Conservation (phyloP, 495 filamentous ascomycete species). For the Penicillium longicatenatum region DNA sequence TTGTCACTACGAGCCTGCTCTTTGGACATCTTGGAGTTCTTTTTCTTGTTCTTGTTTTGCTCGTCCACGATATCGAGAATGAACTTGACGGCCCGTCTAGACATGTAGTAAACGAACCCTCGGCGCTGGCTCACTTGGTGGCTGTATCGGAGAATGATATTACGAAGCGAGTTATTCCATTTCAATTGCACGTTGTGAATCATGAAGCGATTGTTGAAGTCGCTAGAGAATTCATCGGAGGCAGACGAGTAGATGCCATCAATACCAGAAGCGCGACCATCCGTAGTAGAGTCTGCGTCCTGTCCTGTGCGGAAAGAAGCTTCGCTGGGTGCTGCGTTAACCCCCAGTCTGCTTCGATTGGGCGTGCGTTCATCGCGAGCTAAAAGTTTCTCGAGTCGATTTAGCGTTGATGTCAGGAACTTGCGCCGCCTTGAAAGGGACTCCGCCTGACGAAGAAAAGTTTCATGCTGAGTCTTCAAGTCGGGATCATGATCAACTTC, state of each 20-base stretch:
- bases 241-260: conserved; percentile 44
- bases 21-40: conserved; percentile 36
- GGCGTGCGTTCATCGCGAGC: conserved; percentile 37
- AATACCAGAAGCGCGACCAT: conserved; percentile 42
- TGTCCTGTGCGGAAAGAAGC: conserved; percentile 43
- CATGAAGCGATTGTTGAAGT: conserved; percentile 98
- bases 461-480: conserved; percentile 62
- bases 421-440: conserved; percentile 71
- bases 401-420: conserved; percentile 76
- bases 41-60: conserved; percentile 68
- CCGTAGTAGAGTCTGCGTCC: conserved; percentile 49
- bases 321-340: conserved; percentile 45
- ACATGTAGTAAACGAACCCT: conserved; percentile 98
- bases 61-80: conserved; percentile 97
- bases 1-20: conserved; percentile 38
- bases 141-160: conserved; percentile 95
- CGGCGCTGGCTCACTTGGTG: conserved; percentile 96
- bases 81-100: conserved; percentile 93
- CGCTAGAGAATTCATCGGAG: conserved; percentile 71
- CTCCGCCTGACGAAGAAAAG: conserved; percentile 67
- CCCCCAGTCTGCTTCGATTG: conserved; percentile 28
- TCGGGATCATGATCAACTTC: conserved; percentile 55
- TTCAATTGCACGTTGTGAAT: conserved; percentile 97
- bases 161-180: conserved; percentile 95
- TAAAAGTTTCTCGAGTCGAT: conserved; percentile 62